phyloP scores from a whole-genome alignment of 2,329 filamentous ascomycete species.

The Cladosporium sp. region DNA sequence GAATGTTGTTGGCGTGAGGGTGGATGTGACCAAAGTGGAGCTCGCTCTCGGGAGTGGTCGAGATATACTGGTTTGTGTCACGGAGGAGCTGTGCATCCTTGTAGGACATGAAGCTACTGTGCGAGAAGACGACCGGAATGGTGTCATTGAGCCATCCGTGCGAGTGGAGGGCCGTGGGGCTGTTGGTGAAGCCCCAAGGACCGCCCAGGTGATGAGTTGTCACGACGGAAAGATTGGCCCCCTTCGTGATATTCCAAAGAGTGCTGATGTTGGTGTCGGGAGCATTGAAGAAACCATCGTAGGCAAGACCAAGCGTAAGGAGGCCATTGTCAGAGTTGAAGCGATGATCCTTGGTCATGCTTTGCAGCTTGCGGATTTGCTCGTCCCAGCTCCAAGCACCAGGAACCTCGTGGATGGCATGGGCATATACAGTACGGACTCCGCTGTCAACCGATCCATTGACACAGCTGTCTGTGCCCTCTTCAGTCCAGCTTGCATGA shows the following conservation, averaged over 20 bases:
- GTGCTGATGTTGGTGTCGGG: slow-evolving; percentile 24
- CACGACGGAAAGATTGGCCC: slow-evolving; percentile 35
- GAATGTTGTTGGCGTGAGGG: slow-evolving; percentile 43
- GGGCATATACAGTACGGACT: slow-evolving; percentile 30
- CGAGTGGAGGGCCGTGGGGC: slow-evolving; percentile 34
- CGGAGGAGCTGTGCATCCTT: slow-evolving; percentile 47
- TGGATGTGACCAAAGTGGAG: slow-evolving; percentile 60
- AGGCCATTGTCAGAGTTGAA: slow-evolving; percentile 12
- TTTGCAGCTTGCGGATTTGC: slow-evolving; percentile 18
- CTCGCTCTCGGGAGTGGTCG: slow-evolving; percentile 60
- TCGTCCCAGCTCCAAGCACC: slow-evolving; percentile 20
- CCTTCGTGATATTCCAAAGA: slow-evolving; percentile 17
- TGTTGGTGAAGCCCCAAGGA: slow-evolving; percentile 21
- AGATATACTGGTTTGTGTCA: slow-evolving; percentile 53
- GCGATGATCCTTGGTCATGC: slow-evolving; percentile 4
- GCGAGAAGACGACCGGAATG: slow-evolving; percentile 55
- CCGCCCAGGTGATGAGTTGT: slow-evolving; percentile 41
- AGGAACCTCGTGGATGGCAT: slow-evolving; percentile 20
- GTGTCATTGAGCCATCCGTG: slow-evolving; percentile 45
- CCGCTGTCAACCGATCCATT: slow-evolving; percentile 47
- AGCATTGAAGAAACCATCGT: slow-evolving; percentile 42
- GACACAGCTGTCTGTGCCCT: slow-evolving; percentile 26
- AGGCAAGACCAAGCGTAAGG: slow-evolving; percentile 46
- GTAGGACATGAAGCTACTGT: slow-evolving; percentile 49
- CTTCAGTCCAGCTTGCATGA: slow-evolving; percentile 27